These are phyloP conservation scores for Peltaster fructicola DNA, from an alignment of 2,329 filamentous ascomycete species.

Conservation along the genomic window DNA sequence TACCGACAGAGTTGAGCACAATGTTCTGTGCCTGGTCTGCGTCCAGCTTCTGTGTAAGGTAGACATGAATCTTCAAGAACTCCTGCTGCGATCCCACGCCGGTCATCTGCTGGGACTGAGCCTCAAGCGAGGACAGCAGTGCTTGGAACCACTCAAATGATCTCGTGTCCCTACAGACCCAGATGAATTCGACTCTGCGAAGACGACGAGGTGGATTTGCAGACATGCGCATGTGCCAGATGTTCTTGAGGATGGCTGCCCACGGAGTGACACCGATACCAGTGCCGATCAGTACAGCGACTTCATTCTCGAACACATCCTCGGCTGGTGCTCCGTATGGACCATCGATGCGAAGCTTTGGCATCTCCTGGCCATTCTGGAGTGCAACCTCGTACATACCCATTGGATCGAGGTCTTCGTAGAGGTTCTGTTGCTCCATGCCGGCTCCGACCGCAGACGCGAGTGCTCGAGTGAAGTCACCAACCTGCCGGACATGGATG, in stretches of 20 bases:
- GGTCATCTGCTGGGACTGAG: constrained; percentile 52
- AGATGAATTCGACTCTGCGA: constrained; percentile 94
- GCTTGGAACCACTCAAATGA: constrained; percentile 99
- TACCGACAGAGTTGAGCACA: constrained; percentile 84
- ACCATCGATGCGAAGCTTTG: constrained; percentile 72
- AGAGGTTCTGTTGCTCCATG: constrained; percentile 68
- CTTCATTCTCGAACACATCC: constrained; percentile 89
- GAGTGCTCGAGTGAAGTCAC: constrained; percentile 88
- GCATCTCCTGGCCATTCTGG: constrained; percentile 86
- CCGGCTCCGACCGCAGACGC: constrained; percentile 91
- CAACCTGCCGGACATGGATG: constrained; percentile 87
- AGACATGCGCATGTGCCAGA: constrained; percentile 84
- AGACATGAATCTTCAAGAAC: constrained; percentile 95
- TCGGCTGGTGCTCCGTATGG: constrained; percentile 94
- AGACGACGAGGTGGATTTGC: constrained; percentile 81
- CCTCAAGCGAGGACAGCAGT: constrained; percentile 74
- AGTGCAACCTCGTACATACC: constrained; percentile 97
- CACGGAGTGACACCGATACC: constrained; percentile 79
- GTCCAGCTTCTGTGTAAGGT: constrained; percentile 85
- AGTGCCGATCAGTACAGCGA: constrained; percentile 69
- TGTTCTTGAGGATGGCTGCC: constrained; percentile 85
- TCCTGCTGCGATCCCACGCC: constrained; percentile 44
- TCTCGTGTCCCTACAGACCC: constrained; percentile 88
- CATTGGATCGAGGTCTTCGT: constrained; percentile 77
- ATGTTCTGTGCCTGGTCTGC: constrained; percentile 91